Base-by-base conservation (phyloP, 176 grass and related monocot species). In the Aegilops tauschii region DNA sequence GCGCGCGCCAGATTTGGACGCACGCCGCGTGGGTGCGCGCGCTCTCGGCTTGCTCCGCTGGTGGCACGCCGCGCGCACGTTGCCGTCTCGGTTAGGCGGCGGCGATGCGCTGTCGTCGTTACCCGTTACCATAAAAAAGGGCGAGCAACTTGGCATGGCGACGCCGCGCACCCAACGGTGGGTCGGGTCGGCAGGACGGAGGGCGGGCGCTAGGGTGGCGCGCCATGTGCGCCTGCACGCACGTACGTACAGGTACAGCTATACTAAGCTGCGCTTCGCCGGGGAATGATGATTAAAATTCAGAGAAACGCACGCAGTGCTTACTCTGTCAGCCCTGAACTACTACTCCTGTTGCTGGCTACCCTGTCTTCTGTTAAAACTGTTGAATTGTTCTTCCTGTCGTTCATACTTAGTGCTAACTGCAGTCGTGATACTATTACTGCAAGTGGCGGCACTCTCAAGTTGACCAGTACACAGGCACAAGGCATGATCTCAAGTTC, bases 21-120 rank as follows among this genome's bases (percentile, higher is more conserved):
- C 77, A 61, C 32, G 29, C 54, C 4, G 10, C 76, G n/a, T 47
- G 12, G 71, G 42, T 17, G 76, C 17, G 42, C 28, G 39, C 64
- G 27, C 17, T 31, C 80, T 8, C 18, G 42, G 78, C 77, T 12
- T 0, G 44, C 44, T 28, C 31, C 59, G 11, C 71, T 30, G 42
- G 14, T 76, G 77, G 76, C 82, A 73, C 77, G 77, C 65, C 61
- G 78, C 37, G 32, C 44, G 61, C 87, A 89, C 67, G 87, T 80
- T 72, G 31, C 17, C 81, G 5, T 1, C 65, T 67, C 13, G 14
- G 13, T 1, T 34, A 32, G 36, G 64, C 77, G 77, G 50, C 56
- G 40, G 12, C 83, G 79, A 90, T 82, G 88, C 83, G 83, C 78
- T 82, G 88, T 82, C 78, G 83, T 47, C 40, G 83, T 34, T 21